Evolutionary conservation across 2,329 filamentous ascomycete species (phyloP).

Genomic region (Thielaviopsis musarum): DNA sequence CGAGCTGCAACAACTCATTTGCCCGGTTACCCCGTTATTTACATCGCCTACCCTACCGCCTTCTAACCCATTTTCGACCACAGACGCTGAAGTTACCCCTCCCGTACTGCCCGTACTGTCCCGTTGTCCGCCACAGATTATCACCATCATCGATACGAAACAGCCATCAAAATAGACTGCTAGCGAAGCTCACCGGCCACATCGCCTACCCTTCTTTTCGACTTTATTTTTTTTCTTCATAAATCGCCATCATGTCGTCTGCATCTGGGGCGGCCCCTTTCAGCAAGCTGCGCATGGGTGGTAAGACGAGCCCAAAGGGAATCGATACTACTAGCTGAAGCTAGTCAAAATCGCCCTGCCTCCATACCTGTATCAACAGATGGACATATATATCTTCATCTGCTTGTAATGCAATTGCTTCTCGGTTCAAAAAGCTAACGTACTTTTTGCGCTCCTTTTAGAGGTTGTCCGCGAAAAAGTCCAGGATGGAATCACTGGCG

Average conservation of each 20-base stretch:
- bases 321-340: not conserved
- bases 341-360: not conserved
- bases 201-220: not conserved
- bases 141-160: conserved; percentile 1
- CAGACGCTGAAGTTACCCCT: conserved; percentile 10
- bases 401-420: not conserved
- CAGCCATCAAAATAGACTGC: not conserved
- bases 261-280: conserved; percentile 65
- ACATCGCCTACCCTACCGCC: conserved; percentile 3
- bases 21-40: conserved; percentile 11
- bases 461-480: conserved; percentile 98
- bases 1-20: conserved; percentile 7
- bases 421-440: not conserved
- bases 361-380: not conserved
- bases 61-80: conserved; percentile 9
- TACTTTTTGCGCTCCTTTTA: conserved; percentile 24
- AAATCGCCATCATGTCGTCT: conserved; percentile 7
- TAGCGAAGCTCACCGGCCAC: not conserved
- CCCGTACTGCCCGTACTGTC: conserved; percentile 5
- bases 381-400: conserved; percentile 7
- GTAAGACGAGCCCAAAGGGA: conserved; percentile 39
- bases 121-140: conserved; percentile 6
- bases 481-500: conserved; percentile 91
- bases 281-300: conserved; percentile 81
- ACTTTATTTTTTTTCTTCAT: not conserved